Evolutionary conservation across 306 rosid genomes (phyloP).

Genomic region (Medicago lupulina): DNA sequence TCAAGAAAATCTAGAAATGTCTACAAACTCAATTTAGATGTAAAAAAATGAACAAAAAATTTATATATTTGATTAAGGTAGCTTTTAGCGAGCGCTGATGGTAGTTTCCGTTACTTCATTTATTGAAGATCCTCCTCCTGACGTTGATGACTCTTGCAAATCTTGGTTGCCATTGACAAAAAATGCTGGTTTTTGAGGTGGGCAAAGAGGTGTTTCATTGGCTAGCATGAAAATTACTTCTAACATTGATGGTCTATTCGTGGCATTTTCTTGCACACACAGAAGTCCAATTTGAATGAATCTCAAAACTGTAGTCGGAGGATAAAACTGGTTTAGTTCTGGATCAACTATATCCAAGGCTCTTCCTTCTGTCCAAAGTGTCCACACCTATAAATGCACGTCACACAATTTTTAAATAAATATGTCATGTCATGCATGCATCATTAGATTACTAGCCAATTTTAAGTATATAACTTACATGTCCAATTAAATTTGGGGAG

Average conservation of each 20-base stretch:
- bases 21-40: no score
- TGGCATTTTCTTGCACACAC: constrained; percentile 58
- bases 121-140: constrained; percentile 51
- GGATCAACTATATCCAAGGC: constrained; percentile 54
- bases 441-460: no score
- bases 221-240: constrained; percentile 60
- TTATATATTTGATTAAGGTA: constrained; percentile 1
- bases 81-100: constrained; percentile 35
- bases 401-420: no score
- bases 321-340: constrained; percentile 30
- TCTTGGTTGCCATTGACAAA: constrained; percentile 35
- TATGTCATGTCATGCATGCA: no score
- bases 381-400: no score
- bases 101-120: constrained; percentile 45
- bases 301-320: constrained; percentile 38
- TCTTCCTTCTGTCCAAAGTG: constrained; percentile 57
- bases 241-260: constrained; percentile 55
- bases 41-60: neutral
- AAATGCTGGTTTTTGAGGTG: constrained; percentile 59
- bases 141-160: constrained; percentile 29
- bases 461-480: constrained; percentile 36
- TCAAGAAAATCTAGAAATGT: neutral
- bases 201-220: constrained; percentile 50
- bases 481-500: constrained; percentile 42
- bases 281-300: constrained; percentile 62